Base-by-base conservation (phyloP, 2,329 filamentous ascomycete genomes). In the Microsporum audouinii region DNA sequence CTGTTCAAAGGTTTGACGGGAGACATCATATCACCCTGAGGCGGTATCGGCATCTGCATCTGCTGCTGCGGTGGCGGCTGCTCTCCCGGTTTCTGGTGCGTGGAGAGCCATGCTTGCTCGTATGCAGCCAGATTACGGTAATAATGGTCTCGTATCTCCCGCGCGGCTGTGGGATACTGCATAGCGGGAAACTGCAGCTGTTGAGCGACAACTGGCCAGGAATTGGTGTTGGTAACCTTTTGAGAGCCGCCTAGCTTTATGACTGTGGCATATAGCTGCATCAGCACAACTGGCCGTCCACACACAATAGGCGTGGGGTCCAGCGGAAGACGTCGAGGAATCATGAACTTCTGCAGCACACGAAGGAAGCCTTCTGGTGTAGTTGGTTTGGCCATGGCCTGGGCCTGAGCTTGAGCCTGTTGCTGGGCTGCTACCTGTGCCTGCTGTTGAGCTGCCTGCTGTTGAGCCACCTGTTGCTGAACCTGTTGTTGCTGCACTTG, bases 231-330 rank as follows among this genome's bases (percentile, higher is more conserved):
- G 0, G 84, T 86, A 2, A 95, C 84, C 63, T 81, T 84, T 66
- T 87, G 88, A 61, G 87, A 94, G 3, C 91, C 91, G 29, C 88
- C 89, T 65, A 83, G 80, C 67, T 88, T 91, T 66, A 86, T 82
- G 1, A 96, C 88, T 0, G 84, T 79, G 63, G 87, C 84, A 72
- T 95, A 97, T 2, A 97, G 78, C 63, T 86, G 82, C 69, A 89
- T 83, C 10, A 96, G 75, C 67, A 87, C 87, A 41, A 97, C 79
- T 0, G 82, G 82, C 8, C 89, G 85, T 59, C 90, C 88, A 59
- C 84, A 86, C 29, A 95, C 82, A 27, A 84, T 76, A 0, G 91
- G 91, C 64, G 85, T 87, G 0, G 82, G 77, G 55, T 96, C 90
- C 57, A 97, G 79, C 0, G 85, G 86, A 17, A 89, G 78, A 36